These are phyloP conservation scores for Rachicladosporium sp. DNA, from an alignment of 2,329 filamentous ascomycete genomes.

Conservation along the genomic window DNA sequence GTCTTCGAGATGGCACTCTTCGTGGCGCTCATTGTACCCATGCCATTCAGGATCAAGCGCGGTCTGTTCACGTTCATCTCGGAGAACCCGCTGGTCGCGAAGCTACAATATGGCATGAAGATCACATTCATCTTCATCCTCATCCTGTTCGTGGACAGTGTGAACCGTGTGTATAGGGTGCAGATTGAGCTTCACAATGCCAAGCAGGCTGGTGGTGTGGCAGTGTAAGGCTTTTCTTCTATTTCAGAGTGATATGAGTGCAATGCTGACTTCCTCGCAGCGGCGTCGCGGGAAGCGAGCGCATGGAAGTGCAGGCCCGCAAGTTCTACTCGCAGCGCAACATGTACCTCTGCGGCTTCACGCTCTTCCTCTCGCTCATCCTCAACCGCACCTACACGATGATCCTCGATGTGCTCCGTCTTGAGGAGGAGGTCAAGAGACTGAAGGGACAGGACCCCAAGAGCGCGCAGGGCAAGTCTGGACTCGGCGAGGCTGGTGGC, in stretches of 20 bases:
- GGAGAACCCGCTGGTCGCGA: constrained; percentile 71
- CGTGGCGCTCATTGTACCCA: constrained; percentile 67
- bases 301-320: constrained; percentile 95
- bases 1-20: constrained; percentile 75
- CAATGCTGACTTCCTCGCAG: no score
- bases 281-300: constrained; percentile 69
- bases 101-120: constrained; percentile 95
- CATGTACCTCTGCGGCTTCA: constrained; percentile 99
- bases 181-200: constrained; percentile 74
- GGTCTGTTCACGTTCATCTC: constrained; percentile 95
- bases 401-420: constrained; percentile 81
- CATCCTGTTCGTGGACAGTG: constrained; percentile 94
- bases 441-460: constrained; percentile 54
- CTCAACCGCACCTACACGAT: constrained; percentile 98
- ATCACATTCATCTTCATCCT: constrained; percentile 99
- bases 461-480: constrained; percentile 51
- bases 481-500: constrained; percentile 60
- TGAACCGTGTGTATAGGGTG: constrained; percentile 91
- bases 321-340: constrained; percentile 99
- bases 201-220: constrained; percentile 42
- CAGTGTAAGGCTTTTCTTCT: constrained; percentile 31
- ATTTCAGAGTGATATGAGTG: no score
- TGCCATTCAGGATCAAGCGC: constrained; percentile 76
- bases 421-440: constrained; percentile 82
- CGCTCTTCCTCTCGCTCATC: constrained; percentile 94